Evolutionary conservation across 1,139 yeast genomes (phyloP).

Genomic region (Taphrina flavorubra): DNA sequence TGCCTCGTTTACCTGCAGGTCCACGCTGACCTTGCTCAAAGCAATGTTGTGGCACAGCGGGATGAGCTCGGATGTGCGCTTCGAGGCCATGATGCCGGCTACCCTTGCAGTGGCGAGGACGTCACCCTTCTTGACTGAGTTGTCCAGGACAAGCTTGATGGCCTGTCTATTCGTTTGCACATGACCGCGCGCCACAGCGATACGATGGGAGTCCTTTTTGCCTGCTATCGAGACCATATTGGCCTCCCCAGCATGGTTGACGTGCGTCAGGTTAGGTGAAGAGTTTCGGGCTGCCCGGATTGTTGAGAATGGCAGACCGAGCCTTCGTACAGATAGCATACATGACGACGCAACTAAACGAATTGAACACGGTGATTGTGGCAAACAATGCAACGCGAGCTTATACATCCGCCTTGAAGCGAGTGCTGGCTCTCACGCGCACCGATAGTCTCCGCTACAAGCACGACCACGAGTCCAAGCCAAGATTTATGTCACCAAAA

Average conservation of each 20-base stretch:
- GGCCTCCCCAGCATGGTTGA: constrained; percentile 56
- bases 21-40: constrained; percentile 54
- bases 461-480: no score
- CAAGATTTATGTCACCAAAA: no score
- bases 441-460: no score
- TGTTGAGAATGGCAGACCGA: neutral
- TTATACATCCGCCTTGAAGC: neutral
- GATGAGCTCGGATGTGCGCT: constrained; percentile 56
- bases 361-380: no score
- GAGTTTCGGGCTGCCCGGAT: neutral
- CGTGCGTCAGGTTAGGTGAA: constrained; percentile 53
- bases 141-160: constrained; percentile 50
- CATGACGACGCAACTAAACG: neutral
- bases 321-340: neutral
- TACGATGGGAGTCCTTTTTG: constrained; percentile 54
- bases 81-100: constrained; percentile 61
- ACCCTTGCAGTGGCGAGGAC: constrained; percentile 58
- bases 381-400: neutral
- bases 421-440: no score
- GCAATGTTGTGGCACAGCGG: constrained; percentile 60
- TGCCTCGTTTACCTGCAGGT: constrained; percentile 47
- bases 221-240: constrained; percentile 58
- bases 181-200: constrained; percentile 56
- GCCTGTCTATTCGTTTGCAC: constrained; percentile 52
- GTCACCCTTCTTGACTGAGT: constrained; percentile 59